Evolutionary conservation across 768 basidiomycete species (phyloP).

Genomic region (Cystoderma amianthinum): DNA sequence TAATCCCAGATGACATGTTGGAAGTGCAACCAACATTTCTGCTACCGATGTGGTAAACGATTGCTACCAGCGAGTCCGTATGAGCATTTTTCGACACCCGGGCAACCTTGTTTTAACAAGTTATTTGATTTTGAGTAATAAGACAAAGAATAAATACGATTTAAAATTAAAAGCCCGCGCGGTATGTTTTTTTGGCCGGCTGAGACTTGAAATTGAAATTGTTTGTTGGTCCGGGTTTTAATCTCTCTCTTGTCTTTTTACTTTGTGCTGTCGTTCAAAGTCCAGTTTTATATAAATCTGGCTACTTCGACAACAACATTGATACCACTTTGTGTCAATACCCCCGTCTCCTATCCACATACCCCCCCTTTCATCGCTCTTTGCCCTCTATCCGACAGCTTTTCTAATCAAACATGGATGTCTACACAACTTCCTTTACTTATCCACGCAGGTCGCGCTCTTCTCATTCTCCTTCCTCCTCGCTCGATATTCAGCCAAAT

Average conservation of each 20-base stretch:
- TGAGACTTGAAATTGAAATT: constrained; percentile 23
- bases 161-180: constrained; percentile 31
- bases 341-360: constrained; percentile 39
- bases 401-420: constrained; percentile 58
- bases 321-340: constrained; percentile 52
- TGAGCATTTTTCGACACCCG: constrained; percentile 54
- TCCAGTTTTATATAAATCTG: constrained; percentile 21
- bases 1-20: constrained; percentile 62
- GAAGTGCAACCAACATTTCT: constrained; percentile 75
- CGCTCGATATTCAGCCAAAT: constrained; percentile 56
- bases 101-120: constrained; percentile 50
- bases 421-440: constrained; percentile 92
- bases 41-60: constrained; percentile 67
- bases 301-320: constrained; percentile 24
- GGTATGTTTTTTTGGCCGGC: constrained; percentile 25
- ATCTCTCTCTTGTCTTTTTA: constrained; percentile 14
- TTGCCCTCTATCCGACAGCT: constrained; percentile 10
- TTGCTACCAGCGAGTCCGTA: constrained; percentile 51
- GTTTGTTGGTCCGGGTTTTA: constrained; percentile 14
- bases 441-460: constrained; percentile 79
- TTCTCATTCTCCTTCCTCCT: constrained; percentile 54
- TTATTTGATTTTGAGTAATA: constrained; percentile 50
- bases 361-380: constrained; percentile 16
- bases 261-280: constrained; percentile 21
- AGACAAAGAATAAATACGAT: constrained; percentile 35